Evolutionary conservation across 2,329 filamentous ascomycete genomes (phyloP).

Genomic region (Ustulina deusta): DNA sequence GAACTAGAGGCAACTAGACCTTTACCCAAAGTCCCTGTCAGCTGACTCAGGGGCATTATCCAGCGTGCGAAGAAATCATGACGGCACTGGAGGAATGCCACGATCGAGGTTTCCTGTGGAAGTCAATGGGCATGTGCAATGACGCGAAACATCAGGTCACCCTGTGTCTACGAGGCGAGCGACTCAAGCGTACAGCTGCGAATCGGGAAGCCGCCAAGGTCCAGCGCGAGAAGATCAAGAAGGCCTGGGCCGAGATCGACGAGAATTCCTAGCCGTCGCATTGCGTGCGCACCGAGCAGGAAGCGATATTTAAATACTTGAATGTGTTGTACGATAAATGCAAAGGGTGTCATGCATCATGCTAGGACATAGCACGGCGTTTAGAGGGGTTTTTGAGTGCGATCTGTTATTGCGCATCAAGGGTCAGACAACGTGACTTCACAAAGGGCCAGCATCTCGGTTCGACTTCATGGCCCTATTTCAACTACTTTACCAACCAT

Average conservation of each 20-base stretch:
- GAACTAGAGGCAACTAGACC: constrained; percentile 12
- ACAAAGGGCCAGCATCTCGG: constrained; percentile 6
- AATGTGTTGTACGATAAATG: constrained; percentile 32
- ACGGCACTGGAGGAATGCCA: constrained; percentile 95
- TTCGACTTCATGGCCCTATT: constrained; percentile 15
- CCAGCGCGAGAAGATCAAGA: constrained; percentile 79
- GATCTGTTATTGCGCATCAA: constrained; percentile 6
- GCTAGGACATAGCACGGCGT: constrained; percentile 38
- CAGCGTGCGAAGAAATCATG: constrained; percentile 96
- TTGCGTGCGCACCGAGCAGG: background rate
- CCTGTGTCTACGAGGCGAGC: constrained; percentile 83
- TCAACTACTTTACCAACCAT: constrained; percentile 2
- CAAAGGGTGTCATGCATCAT: constrained; percentile 15
- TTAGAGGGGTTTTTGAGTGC: constrained; percentile 25
- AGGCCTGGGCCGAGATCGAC: constrained; percentile 83
- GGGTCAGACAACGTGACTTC: constrained; percentile 2
- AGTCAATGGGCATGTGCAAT: constrained; percentile 91
- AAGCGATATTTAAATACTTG: constrained; percentile 5
- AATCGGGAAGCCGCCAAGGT: constrained; percentile 79
- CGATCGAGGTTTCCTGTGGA: constrained; percentile 90
- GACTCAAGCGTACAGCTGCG: constrained; percentile 78
- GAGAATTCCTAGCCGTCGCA: constrained; percentile 66
- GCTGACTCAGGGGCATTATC: constrained; percentile 5
- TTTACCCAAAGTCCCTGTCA: background rate
- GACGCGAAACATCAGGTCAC: constrained; percentile 85